phyloP scores from a whole-genome alignment of 148 eudicot species.

The Spergularia bocconei region DNA sequence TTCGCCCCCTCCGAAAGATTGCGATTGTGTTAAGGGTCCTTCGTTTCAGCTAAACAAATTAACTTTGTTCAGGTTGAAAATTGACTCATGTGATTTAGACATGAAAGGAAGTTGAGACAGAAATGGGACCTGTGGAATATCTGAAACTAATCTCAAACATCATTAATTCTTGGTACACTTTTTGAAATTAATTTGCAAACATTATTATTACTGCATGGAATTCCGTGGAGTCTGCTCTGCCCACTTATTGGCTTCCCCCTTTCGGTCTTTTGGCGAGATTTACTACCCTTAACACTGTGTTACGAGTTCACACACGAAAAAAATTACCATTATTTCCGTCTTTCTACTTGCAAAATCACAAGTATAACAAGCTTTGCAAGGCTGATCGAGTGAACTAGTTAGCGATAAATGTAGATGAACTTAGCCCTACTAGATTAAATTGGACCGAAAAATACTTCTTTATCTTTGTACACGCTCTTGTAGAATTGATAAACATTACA shows the following conservation, averaged over 20 bases:
- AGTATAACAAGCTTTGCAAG: too few species aligned
- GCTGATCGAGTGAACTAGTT: too few species aligned
- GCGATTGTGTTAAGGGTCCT: neutral
- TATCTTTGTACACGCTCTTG: too few species aligned
- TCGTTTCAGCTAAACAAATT: constrained; percentile 20
- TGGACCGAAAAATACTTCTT: too few species aligned
- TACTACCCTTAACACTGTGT: too few species aligned
- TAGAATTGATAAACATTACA: too few species aligned
- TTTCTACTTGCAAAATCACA: too few species aligned
- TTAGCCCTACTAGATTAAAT: too few species aligned
- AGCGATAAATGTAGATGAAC: too few species aligned
- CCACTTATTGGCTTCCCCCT: constrained; percentile 15
- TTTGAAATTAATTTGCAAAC: constrained; percentile 16
- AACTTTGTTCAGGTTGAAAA: constrained; percentile 15
- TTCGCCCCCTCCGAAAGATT: neutral
- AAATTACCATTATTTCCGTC: too few species aligned
- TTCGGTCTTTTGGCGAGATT: too few species aligned
- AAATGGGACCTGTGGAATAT: constrained; percentile 28
- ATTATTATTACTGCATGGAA: constrained; percentile 36
- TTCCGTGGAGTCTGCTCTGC: constrained; percentile 24
- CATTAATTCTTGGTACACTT: constrained; percentile 19
- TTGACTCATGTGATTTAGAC: constrained; percentile 7
- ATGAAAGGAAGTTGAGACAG: constrained; percentile 17
- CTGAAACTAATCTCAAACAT: constrained; percentile 26
- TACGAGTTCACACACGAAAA: too few species aligned